These are phyloP conservation scores for Raddia distichophylla DNA, from an alignment of 176 grass and related monocot species.

Conservation along the genomic window DNA sequence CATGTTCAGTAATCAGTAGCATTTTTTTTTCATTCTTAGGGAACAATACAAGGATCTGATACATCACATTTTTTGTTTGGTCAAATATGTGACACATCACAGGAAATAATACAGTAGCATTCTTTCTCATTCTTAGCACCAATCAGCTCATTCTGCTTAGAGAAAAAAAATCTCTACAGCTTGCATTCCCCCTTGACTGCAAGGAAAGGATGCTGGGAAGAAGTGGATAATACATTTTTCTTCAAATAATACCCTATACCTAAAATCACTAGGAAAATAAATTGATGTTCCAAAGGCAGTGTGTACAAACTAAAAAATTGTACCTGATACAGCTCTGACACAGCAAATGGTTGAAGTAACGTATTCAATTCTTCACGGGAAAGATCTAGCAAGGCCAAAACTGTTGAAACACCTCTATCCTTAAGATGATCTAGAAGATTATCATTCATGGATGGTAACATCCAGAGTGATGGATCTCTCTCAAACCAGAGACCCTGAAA, in stretches of 20 bases:
- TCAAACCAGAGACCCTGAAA: slow-evolving; percentile 90
- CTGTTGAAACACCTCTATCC: slow-evolving; percentile 51
- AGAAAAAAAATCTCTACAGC: not conserved
- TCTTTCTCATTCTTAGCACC: not conserved
- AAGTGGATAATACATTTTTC: slow-evolving; percentile 1
- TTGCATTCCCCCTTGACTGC: slow-evolving; percentile 24
- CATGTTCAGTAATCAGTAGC: not conserved
- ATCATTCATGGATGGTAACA: slow-evolving; percentile 88
- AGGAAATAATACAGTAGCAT: too few species aligned
- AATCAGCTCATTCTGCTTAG: slow-evolving; percentile 13
- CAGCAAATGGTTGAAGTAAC: slow-evolving; percentile 61
- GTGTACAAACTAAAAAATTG: slow-evolving; percentile 32
- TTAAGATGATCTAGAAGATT: slow-evolving; percentile 78
- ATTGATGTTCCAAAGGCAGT: slow-evolving; percentile 24
- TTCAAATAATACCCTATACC: slow-evolving; percentile 7
- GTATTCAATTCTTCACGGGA: slow-evolving; percentile 69
- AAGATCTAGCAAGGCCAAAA: slow-evolving; percentile 60
- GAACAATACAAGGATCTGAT: not conserved
- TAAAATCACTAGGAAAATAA: slow-evolving; percentile 24
- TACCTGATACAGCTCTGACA: slow-evolving; percentile 75
- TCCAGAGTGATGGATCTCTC: slow-evolving; percentile 81
- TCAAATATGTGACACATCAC: too few species aligned
- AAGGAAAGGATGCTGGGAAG: slow-evolving; percentile 23
- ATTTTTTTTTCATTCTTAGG: slow-evolving; percentile 7
- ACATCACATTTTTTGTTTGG: too few species aligned